Evolutionary conservation across 306 rosid genomes (phyloP), one percentile per base, ranked within the genome.

Genomic region (Morella rubra): DNA sequence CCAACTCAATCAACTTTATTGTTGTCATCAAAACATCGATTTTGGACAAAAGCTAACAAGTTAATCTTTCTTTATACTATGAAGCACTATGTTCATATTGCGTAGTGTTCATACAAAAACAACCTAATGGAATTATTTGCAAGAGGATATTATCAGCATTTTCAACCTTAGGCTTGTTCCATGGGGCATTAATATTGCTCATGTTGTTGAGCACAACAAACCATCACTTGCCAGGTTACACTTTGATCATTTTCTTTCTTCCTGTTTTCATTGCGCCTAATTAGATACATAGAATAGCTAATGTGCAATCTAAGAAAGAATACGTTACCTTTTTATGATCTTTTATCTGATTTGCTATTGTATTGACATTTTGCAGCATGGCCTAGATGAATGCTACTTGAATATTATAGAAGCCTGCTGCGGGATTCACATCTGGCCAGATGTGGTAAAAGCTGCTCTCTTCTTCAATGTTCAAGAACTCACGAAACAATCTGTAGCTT

Each of bases 321-420:
- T 47, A 14, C 12, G 51, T 47, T 47, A 47, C 12, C 8, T 8
- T 47, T 7, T 15, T 15, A 13, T 51, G 1, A 3, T 15, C n/a
- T 51, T 13, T 50, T 18, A 50, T 50, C 54, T 14, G 4, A 11
- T 51, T 51, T 18, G 11, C 32, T 69, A 8, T 46, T 45, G 24
- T 69, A 16, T 44, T 45, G 12, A 69, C 19, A 4, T 46, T 69
- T 69, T 69, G 73, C 52, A 69, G 73, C 52, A 69, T 45, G 73
- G 73, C n/a, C 16, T 22, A 45, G 73, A 69, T 69, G 73, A 69
- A 69, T 69, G 40, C 55, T 44, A 44, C 73, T 40, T 69, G 52
- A 69, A 69, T 18, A 10, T 7, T 12, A 69, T 45, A 15, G 55
- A 69, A 46, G 73, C 73, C 20, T 45, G 42, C 44, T 54, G 54